These are phyloP conservation scores for Lichtheimia ramosa DNA, from an alignment of 371 early-diverging fungal genomes.

Conservation along the genomic window DNA sequence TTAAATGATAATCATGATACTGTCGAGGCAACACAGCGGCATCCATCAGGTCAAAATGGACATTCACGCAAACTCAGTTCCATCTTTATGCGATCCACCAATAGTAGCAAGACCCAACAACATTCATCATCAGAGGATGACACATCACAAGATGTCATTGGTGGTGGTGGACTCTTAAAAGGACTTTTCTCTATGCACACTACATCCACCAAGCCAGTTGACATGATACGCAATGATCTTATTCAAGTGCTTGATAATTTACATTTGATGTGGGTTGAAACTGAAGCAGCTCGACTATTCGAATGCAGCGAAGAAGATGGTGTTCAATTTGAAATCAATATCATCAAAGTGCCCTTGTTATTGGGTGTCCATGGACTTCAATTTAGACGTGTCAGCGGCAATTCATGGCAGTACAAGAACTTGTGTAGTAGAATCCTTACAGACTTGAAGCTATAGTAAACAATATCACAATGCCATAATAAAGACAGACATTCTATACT, in stretches of 20 bases:
- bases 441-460: constrained; percentile 55
- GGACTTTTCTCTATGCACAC: constrained; percentile 77
- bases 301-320: constrained; percentile 58
- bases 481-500: not conserved
- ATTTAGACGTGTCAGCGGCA: constrained; percentile 70
- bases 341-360: constrained; percentile 67
- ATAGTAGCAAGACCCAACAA: not conserved
- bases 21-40: not conserved
- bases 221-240: constrained; percentile 68
- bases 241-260: constrained; percentile 57
- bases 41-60: not conserved
- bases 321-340: constrained; percentile 65
- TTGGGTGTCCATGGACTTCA: constrained; percentile 69
- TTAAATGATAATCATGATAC: not conserved
- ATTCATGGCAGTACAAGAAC: constrained; percentile 69
- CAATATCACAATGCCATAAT: not conserved
- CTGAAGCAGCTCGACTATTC: constrained; percentile 55
- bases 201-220: constrained; percentile 71
- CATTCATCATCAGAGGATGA: not conserved
- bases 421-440: constrained; percentile 60
- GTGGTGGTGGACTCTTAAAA: constrained; percentile 48
- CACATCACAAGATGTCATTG: constrained; percentile 56
- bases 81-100: constrained; percentile 1
- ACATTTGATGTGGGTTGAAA: constrained; percentile 65
- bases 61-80: constrained; percentile 5